Evolutionary conservation across 2,329 filamentous ascomycete genomes (phyloP).

Genomic region (Aureobasidium leucospermi): DNA sequence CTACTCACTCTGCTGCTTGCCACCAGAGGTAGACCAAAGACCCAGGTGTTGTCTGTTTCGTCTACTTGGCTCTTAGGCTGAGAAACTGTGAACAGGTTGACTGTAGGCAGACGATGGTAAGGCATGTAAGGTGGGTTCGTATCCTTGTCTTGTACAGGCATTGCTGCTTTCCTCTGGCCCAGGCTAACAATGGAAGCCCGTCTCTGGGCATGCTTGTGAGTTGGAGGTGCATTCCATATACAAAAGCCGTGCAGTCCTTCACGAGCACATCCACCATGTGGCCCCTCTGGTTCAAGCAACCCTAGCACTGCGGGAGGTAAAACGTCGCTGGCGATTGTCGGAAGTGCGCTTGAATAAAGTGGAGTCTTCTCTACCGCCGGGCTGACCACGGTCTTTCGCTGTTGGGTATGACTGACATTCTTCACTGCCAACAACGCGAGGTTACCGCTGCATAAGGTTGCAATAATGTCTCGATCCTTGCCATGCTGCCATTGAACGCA

Average conservation of each 20-base stretch:
- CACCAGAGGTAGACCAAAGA: slow-evolving; percentile 11
- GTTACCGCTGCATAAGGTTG: slow-evolving; percentile 57
- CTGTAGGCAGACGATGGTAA: slow-evolving; percentile 84
- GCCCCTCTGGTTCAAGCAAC: slow-evolving; percentile 14
- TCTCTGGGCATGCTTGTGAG: not conserved
- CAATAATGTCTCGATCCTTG: slow-evolving; percentile 55
- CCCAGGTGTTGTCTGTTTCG: not conserved
- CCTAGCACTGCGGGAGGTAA: slow-evolving; percentile 14
- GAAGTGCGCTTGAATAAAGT: slow-evolving; percentile 14
- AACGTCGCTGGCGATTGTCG: slow-evolving; percentile 15
- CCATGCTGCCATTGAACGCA: slow-evolving; percentile 61
- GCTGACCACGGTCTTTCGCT: slow-evolving; percentile 46
- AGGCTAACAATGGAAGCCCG: not conserved
- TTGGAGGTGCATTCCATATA: slow-evolving; percentile 23
- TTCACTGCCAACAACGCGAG: slow-evolving; percentile 60
- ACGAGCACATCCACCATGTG: slow-evolving; percentile 19
- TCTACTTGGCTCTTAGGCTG: slow-evolving; percentile 11
- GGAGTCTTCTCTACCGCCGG: slow-evolving; percentile 18
- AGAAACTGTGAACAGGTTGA: slow-evolving; percentile 65
- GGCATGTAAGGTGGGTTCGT: slow-evolving; percentile 93
- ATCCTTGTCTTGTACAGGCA: slow-evolving; percentile 67
- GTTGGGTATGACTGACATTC: slow-evolving; percentile 32
- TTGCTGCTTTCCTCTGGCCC: not conserved
- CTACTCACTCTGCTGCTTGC: slow-evolving; percentile 2
- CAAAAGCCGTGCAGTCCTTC: slow-evolving; percentile 33